phyloP scores from a whole-genome alignment of 768 basidiomycete species.

The Russula sp. region DNA sequence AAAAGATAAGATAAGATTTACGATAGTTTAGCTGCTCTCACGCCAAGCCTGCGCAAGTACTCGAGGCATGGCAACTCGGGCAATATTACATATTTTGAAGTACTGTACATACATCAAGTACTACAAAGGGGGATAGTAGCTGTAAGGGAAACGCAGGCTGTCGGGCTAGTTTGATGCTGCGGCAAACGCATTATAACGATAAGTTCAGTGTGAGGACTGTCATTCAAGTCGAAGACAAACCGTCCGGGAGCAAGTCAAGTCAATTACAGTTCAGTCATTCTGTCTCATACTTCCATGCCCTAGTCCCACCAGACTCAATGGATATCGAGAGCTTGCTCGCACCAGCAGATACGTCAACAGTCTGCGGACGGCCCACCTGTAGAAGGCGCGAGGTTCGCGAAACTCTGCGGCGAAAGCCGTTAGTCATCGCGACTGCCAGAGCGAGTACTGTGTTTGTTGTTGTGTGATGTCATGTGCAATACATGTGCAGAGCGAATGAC shows the following conservation, averaged over 20 bases:
- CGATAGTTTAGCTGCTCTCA: not conserved
- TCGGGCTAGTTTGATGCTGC: conserved; percentile 29
- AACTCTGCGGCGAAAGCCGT: no score
- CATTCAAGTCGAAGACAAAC: no score
- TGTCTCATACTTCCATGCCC: conserved; percentile 27
- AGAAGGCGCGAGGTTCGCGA: not conserved
- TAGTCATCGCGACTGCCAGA: no score
- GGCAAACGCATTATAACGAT: conserved; percentile 62
- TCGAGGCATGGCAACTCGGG: not conserved
- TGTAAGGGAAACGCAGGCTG: not conserved
- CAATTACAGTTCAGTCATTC: no score
- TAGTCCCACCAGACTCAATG: conserved; percentile 38
- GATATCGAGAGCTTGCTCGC: conserved; percentile 57
- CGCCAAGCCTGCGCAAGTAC: not conserved
- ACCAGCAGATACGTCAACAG: conserved; percentile 40
- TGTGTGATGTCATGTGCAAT: not conserved
- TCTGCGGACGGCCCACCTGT: conserved; percentile 13
- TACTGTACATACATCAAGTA: not conserved
- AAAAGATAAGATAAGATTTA: conserved; percentile 5
- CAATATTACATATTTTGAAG: not conserved
- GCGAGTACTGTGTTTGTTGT: not conserved
- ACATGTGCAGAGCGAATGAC: not conserved
- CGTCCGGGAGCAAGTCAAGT: not conserved
- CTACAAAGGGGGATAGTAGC: not conserved
- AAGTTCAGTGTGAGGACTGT: conserved; percentile 25